Percentiles rank a stretch among this genome's conserved stretches.
Evolutionary conservation across 306 rosid species (phyloP).

Genomic region (Malus asiatica): DNA sequence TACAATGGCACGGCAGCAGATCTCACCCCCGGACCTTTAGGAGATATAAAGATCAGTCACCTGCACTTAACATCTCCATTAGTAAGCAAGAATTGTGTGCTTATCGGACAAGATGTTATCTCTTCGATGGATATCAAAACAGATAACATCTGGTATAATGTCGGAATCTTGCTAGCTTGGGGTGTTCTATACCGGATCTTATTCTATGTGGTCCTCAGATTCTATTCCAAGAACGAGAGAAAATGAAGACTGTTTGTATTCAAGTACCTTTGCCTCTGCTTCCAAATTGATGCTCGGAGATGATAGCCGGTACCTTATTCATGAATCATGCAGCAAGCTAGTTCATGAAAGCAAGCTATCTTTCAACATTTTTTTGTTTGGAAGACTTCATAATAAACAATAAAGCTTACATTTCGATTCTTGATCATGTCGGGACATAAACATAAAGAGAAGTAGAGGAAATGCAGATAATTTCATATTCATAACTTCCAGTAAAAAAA

Average conservation of each 20-base stretch:
- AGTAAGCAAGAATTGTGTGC: slow-evolving; percentile 17
- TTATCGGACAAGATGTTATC: slow-evolving; percentile 65
- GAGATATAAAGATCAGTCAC: slow-evolving; percentile 29
- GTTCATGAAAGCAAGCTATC: background rate
- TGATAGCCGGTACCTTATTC: background rate
- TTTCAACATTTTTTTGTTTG: background rate
- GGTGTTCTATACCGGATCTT: slow-evolving; percentile 72
- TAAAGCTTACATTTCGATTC: background rate
- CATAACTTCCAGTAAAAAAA: background rate
- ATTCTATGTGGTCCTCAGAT: slow-evolving; percentile 82
- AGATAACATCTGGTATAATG: slow-evolving; percentile 45
- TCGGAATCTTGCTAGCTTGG: slow-evolving; percentile 75
- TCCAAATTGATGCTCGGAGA: background rate
- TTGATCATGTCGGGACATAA: background rate
- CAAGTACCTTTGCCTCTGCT: background rate
- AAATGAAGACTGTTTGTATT: slow-evolving; percentile 28
- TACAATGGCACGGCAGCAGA: slow-evolving; percentile 44
- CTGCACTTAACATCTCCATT: slow-evolving; percentile 9
- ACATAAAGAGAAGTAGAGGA: background rate
- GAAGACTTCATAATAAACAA: background rate
- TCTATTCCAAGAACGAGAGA: slow-evolving; percentile 82
- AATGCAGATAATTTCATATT: background rate
- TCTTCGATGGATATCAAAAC: slow-evolving; percentile 46
- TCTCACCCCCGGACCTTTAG: slow-evolving; percentile 66
- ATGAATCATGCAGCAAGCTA: background rate